phyloP scores from a whole-genome alignment of 1,139 yeast genomes.

The Diutina ranongensis region DNA sequence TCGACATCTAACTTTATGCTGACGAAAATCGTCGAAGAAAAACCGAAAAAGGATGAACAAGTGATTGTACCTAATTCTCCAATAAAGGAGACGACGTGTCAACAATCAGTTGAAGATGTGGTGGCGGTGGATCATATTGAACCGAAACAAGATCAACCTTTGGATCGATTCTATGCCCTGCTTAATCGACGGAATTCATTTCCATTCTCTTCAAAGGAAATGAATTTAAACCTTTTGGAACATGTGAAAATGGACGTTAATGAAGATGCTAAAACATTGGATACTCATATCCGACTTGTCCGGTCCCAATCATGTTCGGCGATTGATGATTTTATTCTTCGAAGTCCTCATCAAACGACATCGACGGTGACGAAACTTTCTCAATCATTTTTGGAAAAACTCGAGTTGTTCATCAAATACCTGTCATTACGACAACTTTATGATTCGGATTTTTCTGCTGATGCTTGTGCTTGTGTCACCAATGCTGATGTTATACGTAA shows the following conservation, averaged over 20 bases:
- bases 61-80: not conserved
- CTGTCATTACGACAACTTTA: constrained; percentile 9
- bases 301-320: constrained; percentile 22
- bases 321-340: constrained; percentile 11
- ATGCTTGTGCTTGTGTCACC: constrained; percentile 13
- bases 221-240: constrained; percentile 21
- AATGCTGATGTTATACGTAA: constrained; percentile 9
- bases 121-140: constrained; percentile 8
- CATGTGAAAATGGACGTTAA: constrained; percentile 1
- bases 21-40: not conserved
- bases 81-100: not conserved
- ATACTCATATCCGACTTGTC: constrained; percentile 32
- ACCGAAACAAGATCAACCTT: constrained; percentile 7
- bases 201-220: constrained; percentile 23
- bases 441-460: constrained; percentile 8
- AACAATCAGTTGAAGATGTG: too few species aligned
- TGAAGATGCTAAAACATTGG: not conserved
- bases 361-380: constrained; percentile 19
- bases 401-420: constrained; percentile 13
- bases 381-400: constrained; percentile 14
- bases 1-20: not conserved
- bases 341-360: constrained; percentile 8
- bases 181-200: constrained; percentile 34
- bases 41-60: not conserved
- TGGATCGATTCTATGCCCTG: constrained; percentile 11